These are phyloP conservation scores for Oropetium thomaeum DNA, from an alignment of 176 grass and related monocot species.

Conservation along the genomic window DNA sequence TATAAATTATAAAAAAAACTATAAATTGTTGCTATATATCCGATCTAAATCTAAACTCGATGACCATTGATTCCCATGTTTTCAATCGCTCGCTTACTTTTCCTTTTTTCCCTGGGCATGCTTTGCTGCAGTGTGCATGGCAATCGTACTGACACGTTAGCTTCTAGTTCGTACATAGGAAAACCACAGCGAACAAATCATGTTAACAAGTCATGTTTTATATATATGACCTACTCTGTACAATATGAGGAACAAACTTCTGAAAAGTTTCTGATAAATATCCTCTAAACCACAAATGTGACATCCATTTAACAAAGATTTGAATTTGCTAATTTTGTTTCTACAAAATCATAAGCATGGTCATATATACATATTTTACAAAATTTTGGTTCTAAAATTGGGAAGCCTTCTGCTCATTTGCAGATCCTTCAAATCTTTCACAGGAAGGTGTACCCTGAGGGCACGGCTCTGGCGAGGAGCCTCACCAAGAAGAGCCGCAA, in stretches of 20 bases:
- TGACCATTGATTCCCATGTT: too few species aligned
- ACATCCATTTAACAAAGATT: background rate
- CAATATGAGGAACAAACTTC: background rate
- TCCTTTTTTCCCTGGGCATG: background rate
- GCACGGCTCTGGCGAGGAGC: slow-evolving; percentile 17
- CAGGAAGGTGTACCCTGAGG: slow-evolving; percentile 95
- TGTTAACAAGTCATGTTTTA: too few species aligned
- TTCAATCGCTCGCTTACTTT: too few species aligned
- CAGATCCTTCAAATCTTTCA: slow-evolving; percentile 99
- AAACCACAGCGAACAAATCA: too few species aligned
- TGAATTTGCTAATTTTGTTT: background rate
- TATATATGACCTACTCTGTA: too few species aligned
- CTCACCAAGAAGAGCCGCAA: slow-evolving; percentile 38
- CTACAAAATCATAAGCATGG: background rate
- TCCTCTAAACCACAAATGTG: too few species aligned
- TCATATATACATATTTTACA: too few species aligned
- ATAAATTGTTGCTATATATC: too few species aligned
- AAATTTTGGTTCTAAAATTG: slow-evolving; percentile 34
- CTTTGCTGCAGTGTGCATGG: background rate
- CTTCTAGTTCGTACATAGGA: too few species aligned
- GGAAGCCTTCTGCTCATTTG: slow-evolving; percentile 27
- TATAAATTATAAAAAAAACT: too few species aligned
- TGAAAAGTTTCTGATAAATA: background rate
- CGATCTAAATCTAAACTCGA: too few species aligned
- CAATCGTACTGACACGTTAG: too few species aligned